These are phyloP conservation scores for Catharanthus roseus DNA, from an alignment of 257 asterid species.

Conservation along the genomic window DNA sequence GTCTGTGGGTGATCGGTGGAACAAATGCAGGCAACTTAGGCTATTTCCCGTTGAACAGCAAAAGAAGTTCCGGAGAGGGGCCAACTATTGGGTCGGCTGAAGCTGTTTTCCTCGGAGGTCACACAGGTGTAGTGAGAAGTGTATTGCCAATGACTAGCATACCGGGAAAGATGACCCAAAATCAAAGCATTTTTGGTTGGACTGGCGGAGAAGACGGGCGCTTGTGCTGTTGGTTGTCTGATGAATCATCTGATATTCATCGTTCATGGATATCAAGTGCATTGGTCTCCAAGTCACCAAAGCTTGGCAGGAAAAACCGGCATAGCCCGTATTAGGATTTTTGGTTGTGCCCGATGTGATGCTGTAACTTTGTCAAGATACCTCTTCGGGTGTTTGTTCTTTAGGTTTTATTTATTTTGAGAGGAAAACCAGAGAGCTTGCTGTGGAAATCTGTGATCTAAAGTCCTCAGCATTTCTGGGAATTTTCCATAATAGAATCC, in stretches of 20 bases:
- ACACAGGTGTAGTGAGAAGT: slow-evolving; percentile 64
- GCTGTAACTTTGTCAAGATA: neutral
- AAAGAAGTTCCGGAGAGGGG: slow-evolving; percentile 6
- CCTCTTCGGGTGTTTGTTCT: neutral
- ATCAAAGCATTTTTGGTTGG: slow-evolving; percentile 68
- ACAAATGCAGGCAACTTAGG: slow-evolving; percentile 71
- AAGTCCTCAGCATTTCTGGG: too few species aligned
- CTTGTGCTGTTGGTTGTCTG: slow-evolving; percentile 77
- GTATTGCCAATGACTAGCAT: slow-evolving; percentile 51
- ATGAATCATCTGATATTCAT: slow-evolving; percentile 28
- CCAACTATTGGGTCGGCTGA: slow-evolving; percentile 53
- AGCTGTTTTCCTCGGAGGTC: slow-evolving; percentile 81
- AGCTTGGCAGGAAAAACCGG: slow-evolving; percentile 36
- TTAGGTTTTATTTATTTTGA: too few species aligned
- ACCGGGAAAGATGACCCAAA: slow-evolving; percentile 28
- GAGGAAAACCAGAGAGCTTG: too few species aligned
- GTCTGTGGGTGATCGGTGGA: slow-evolving; percentile 78
- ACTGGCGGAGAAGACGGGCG: slow-evolving; percentile 97
- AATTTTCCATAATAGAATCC: too few species aligned
- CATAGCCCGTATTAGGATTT: slow-evolving; percentile 56
- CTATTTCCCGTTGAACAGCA: slow-evolving; percentile 58
- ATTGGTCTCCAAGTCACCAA: slow-evolving; percentile 51
- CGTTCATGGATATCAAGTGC: slow-evolving; percentile 60
- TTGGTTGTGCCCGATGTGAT: neutral
- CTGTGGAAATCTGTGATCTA: too few species aligned